Evolutionary conservation across 2,329 filamentous ascomycete species (phyloP).

Genomic region (Calonectria multiphialidica): DNA sequence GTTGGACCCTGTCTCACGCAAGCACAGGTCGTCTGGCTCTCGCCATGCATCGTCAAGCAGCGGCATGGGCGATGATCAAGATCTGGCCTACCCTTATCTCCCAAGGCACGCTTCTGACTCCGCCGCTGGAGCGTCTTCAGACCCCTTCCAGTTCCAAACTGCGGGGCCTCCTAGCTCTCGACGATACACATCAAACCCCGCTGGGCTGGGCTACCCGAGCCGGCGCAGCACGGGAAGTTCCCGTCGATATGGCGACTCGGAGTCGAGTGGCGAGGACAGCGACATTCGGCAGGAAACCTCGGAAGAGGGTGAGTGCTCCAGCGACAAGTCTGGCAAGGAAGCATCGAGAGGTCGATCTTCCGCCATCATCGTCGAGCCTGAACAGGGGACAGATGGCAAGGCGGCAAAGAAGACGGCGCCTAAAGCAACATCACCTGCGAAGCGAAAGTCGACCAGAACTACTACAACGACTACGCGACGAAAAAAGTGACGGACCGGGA

Average conservation of each 20-base stretch:
- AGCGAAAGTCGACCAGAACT: conserved; percentile 52
- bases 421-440: conserved; percentile 51
- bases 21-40: conserved; percentile 50
- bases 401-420: conserved; percentile 53
- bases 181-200: conserved; percentile 52
- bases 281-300: conserved; percentile 44
- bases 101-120: conserved; percentile 60
- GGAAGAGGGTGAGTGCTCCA: conserved; percentile 49
- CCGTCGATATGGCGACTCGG: conserved; percentile 46
- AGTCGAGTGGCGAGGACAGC: conserved; percentile 47
- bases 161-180: conserved; percentile 55
- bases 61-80: conserved; percentile 53
- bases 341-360: conserved; percentile 47
- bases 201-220: conserved; percentile 42
- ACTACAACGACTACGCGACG: conserved; percentile 40
- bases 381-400: conserved; percentile 46
- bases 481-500: conserved; percentile 45
- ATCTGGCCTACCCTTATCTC: no score
- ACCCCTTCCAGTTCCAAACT: conserved; percentile 68
- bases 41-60: conserved; percentile 53
- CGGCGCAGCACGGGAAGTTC: conserved; percentile 48
- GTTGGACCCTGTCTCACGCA: conserved; percentile 57
- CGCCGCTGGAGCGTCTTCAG: conserved; percentile 48
- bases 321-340: conserved; percentile 51
- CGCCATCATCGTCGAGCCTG: conserved; percentile 54